A percentile compares a stretch with the other conserved stretches of the same genome.
Evolutionary conservation across 768 basidiomycete species (phyloP).

Genomic region (Sarcomyxa edulis): DNA sequence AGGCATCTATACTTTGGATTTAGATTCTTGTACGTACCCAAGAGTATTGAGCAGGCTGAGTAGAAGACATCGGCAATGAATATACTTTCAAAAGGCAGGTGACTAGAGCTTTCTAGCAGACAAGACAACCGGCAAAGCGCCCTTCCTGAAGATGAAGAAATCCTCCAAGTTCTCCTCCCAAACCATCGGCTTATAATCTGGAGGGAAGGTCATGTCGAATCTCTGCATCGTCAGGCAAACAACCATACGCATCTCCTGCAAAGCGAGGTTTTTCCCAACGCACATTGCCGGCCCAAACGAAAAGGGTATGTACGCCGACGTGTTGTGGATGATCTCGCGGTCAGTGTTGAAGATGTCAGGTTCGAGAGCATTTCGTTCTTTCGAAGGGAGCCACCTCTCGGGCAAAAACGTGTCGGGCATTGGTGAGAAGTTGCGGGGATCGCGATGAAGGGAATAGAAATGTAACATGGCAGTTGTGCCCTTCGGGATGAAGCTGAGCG

Average conservation of each 20-base stretch:
- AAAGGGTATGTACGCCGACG: slow-evolving; percentile 38
- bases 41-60: no score
- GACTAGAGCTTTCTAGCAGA: no score
- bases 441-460: slow-evolving; percentile 36
- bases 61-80: no score
- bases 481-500: slow-evolving; percentile 33
- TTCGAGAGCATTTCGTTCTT: no score
- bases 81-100: no score
- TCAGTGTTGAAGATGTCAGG: slow-evolving; percentile 19
- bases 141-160: slow-evolving; percentile 30
- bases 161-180: slow-evolving; percentile 32
- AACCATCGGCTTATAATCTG: slow-evolving; percentile 25
- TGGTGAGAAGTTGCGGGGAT: slow-evolving; percentile 40
- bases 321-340: slow-evolving; percentile 20
- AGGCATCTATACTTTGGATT: no score
- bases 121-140: slow-evolving; percentile 26
- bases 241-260: slow-evolving; percentile 35
- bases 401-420: slow-evolving; percentile 32
- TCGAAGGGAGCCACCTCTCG: slow-evolving; percentile 41
- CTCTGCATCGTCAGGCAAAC: slow-evolving; percentile 31
- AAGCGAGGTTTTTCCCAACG: slow-evolving; percentile 38
- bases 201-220: slow-evolving; percentile 33
- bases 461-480: slow-evolving; percentile 36
- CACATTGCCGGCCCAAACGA: slow-evolving; percentile 40
- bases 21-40: no score